Evolutionary conservation across 139 green algal species (phyloP).

Genomic region (Klebsormidium nitens): DNA sequence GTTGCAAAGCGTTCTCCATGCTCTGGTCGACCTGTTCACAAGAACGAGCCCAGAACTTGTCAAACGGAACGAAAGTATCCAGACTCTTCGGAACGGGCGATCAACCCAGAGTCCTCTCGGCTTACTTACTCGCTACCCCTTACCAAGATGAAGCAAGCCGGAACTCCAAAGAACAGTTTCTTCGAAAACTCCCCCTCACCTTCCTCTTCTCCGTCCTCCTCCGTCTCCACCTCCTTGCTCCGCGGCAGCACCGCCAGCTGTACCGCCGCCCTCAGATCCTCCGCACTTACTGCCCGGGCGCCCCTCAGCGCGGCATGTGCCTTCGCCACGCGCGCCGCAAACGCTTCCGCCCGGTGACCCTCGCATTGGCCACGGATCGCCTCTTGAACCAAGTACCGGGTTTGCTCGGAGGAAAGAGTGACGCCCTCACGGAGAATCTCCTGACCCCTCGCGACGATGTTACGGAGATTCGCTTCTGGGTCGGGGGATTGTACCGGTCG

Average conservation of each 20-base stretch:
- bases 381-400: conserved; percentile 84
- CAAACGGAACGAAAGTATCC: too few relatives aligned
- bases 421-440: conserved; percentile 86
- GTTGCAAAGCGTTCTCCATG: too few relatives aligned
- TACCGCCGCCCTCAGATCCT: conserved; percentile 85
- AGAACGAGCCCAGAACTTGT: too few relatives aligned
- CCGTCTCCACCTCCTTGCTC: too few relatives aligned
- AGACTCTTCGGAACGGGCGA: too few relatives aligned
- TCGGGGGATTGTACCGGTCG: neutral
- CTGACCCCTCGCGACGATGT: conserved; percentile 34
- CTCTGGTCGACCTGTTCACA: too few relatives aligned
- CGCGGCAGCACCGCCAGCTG: conserved; percentile 84
- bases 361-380: conserved; percentile 65
- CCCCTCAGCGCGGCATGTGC: conserved; percentile 74
- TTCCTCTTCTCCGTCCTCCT: too few relatives aligned
- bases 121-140: too few relatives aligned
- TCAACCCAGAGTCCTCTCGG: too few relatives aligned
- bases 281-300: conserved; percentile 70
- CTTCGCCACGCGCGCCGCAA: conserved; percentile 73
- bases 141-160: too few relatives aligned
- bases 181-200: too few relatives aligned
- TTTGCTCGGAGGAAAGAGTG: conserved; percentile 67
- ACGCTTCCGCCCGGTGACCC: conserved; percentile 93
- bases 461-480: neutral
- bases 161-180: too few relatives aligned